Conservation (phyloP, 345 rosid species). For the Gossypium rotundifolium region DNA sequence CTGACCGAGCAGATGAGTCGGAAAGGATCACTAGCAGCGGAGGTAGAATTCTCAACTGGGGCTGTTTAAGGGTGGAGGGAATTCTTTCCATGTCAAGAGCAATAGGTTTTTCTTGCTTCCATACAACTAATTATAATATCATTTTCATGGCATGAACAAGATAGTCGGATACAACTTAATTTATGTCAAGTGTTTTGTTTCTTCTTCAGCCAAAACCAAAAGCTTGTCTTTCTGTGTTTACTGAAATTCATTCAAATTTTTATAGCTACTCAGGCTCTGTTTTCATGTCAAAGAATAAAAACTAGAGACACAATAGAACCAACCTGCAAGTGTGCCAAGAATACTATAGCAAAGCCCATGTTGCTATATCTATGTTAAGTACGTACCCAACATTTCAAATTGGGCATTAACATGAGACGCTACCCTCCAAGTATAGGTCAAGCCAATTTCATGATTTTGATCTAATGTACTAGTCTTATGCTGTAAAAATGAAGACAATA, state of each 20-base stretch:
- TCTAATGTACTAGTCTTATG: too few relatives aligned
- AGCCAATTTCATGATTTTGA: too few relatives aligned
- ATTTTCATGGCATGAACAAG: neutral
- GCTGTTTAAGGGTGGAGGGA: conserved; percentile 59
- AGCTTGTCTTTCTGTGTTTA: neutral
- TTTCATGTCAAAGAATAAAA: neutral
- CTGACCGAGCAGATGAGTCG: conserved; percentile 48
- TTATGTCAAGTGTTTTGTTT: neutral
- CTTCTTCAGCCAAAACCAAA: neutral
- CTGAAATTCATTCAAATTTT: neutral
- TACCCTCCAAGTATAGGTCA: too few relatives aligned
- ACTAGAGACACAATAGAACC: neutral
- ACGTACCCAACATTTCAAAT: too few relatives aligned
- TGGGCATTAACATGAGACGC: too few relatives aligned
- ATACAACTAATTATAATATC: conserved; percentile 2
- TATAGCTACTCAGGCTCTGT: neutral
- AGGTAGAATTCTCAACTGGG: conserved; percentile 59
- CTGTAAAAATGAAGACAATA: too few relatives aligned
- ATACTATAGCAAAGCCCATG: too few relatives aligned
- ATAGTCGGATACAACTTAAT: neutral
- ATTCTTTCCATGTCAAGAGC: conserved; percentile 74
- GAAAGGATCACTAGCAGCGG: conserved; percentile 46
- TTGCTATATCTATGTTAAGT: too few relatives aligned
- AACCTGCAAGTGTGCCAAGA: neutral
- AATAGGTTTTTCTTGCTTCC: conserved; percentile 38